Evolutionary conservation across 2,329 filamentous ascomycete genomes (phyloP), one percentile per base, ranked within the genome.

Genomic region (Blastomyces parvus): DNA sequence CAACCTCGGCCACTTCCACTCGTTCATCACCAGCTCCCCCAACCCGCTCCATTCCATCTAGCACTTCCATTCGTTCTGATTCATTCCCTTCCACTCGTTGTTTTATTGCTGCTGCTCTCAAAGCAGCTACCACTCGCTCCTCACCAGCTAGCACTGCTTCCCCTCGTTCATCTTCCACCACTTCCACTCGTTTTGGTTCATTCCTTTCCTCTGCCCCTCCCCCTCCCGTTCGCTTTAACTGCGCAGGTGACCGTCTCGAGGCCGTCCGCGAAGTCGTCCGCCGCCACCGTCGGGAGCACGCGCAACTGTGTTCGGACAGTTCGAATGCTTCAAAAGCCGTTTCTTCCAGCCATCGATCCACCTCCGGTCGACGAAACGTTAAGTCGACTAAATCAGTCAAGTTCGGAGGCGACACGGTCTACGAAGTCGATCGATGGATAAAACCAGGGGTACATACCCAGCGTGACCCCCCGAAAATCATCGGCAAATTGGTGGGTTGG

Each of bases 381-480:
- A 67, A 68, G 62, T 56, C 64, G 62, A 61, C 63, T 63, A 70
- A 70, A 62, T 58, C 61, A 55, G 67, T 73, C 64, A 68, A 67
- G 63, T 72, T 73, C 67, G 67, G 67, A 36, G 68, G 67, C 44
- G 64, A 59, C 53, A 68, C 65, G 22, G 67, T 70, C 61, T 52
- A 64, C 48, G 52, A 66, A 22, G 69, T 73, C 57, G 64, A 68
- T 60, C 69, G 67, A 63, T 72, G 71, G 70, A 72, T 74, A 64
- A 67, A 66, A 11, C 67, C 66, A 38, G 66, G 65, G 52, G 56
- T 65, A 53, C 64, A 73, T 64, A 66, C 66, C 40, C 68, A 66
- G 55, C 38, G 50, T 25, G 63, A 60, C 42, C 60, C 62, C 19
- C 57, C 27, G 5, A 17, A 57, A 13, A 55, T 67, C 30, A 46